These are phyloP conservation scores for Alternaria ventricosa DNA, from an alignment of 2,329 filamentous ascomycete species.

Conservation along the genomic window DNA sequence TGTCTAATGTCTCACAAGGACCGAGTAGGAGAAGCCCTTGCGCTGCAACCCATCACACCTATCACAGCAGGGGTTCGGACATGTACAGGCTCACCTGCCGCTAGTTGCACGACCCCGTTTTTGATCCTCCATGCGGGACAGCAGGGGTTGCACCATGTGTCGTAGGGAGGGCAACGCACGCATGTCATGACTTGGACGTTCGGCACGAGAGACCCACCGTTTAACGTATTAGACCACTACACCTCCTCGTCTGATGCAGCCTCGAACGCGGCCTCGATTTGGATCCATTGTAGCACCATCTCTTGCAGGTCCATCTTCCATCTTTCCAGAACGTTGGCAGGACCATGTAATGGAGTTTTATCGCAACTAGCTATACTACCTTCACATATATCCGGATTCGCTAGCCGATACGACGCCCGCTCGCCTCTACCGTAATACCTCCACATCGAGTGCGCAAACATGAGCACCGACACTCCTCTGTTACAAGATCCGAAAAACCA, in stretches of 20 bases:
- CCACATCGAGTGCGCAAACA: not conserved
- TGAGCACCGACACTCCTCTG: not conserved
- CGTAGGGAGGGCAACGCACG: conserved; percentile 12
- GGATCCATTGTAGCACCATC: not conserved
- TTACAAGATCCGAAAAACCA: conserved; percentile 17
- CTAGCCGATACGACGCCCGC: not conserved
- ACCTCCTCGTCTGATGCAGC: conserved; percentile 5
- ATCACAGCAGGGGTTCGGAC: conserved; percentile 12
- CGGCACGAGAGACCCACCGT: conserved; percentile 5
- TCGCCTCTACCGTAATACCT: not conserved
- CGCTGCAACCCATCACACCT: conserved; percentile 8
- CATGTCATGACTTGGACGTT: conserved; percentile 13
- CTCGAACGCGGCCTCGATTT: conserved; percentile 3
- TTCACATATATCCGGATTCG: not conserved
- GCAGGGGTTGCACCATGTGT: conserved; percentile 16
- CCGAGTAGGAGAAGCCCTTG: conserved; percentile 8
- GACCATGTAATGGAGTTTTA: conserved; percentile 9
- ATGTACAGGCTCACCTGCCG: conserved; percentile 17
- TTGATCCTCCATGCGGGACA: conserved; percentile 23
- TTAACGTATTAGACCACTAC: conserved; percentile 13
- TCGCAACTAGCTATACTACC: conserved; percentile 1
- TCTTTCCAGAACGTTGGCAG: not conserved
- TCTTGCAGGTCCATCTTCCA: not conserved
- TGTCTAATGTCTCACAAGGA: conserved; percentile 12
- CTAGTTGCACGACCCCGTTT: conserved; percentile 21